Evolutionary conservation across 257 asterid genomes (phyloP), one percentile per base, ranked within the genome.

Genomic region (Nicotiana attenuata): DNA sequence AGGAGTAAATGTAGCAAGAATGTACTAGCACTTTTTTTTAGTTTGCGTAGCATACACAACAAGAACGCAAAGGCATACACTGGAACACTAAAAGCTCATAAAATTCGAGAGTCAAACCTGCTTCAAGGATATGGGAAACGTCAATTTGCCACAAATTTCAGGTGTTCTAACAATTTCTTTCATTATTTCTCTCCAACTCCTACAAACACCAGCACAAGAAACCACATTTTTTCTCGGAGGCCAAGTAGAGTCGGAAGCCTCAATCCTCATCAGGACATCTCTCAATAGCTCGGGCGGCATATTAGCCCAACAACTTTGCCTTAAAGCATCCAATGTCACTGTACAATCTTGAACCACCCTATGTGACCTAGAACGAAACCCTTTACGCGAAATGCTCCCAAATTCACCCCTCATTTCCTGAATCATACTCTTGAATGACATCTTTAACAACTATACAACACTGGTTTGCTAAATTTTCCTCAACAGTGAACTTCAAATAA

Each of bases 131-230:
- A 96, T 90, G 19, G 99, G 99, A 82, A 94, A 96, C 5, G 98
- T 91, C 83, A 96, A 75, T 85, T 87, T 87, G 80, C 91, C 91
- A 45, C 95, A 94, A 78, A 80, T 83, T 83, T 96, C 95, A 17
- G 95, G 89, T 47, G 85, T 90, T 75, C 67, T 88, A 3, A 93
- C 97, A 65, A 90, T 90, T 76, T 96, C 98, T 80, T 91, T 96
- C 93, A 91, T 89, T 16, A 90, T 92, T 20, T 91, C 98, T 77
- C 99, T 94, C 99, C 99, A 96, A 87, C 92, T 93, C 88, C 92
- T 88, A 83, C 99, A 95, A 86, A 96, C 98, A 81, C 99, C 99
- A 60, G 97, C 97, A 88, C 98, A 96, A 61, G 96, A 89, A 89
- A 93, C 95, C 82, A 94, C 97, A 88, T 90, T 86, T 91, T 87